Conservation (phyloP, 176 grass and related monocot genomes). For the Carex cristatella region DNA sequence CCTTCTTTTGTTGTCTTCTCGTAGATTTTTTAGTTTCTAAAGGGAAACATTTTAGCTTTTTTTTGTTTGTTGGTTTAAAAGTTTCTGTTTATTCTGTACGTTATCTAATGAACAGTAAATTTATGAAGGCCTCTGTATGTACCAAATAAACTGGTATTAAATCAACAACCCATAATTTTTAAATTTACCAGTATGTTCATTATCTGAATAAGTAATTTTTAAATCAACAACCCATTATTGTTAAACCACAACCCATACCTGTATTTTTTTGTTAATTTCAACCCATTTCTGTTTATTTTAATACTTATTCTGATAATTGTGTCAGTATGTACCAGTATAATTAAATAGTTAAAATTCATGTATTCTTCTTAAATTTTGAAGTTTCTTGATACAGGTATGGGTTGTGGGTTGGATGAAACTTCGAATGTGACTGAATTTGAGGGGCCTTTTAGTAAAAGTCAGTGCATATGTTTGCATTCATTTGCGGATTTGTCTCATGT, state of each 20-base stretch:
- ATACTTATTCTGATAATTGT: background rate
- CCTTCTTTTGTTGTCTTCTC: background rate
- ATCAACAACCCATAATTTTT: too few species aligned
- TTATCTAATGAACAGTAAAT: background rate
- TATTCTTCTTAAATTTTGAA: background rate
- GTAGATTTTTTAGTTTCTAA: background rate
- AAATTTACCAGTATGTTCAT: too few species aligned
- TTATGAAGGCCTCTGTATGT: background rate
- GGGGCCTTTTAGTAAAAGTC: slow-evolving; percentile 19
- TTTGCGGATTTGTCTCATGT: slow-evolving; percentile 82
- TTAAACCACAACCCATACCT: too few species aligned
- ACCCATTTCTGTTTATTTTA: too few species aligned
- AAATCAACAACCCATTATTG: too few species aligned
- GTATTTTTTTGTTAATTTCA: too few species aligned
- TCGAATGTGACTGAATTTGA: slow-evolving; percentile 9
- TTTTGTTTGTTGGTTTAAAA: too few species aligned
- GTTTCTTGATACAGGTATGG: slow-evolving; percentile 19
- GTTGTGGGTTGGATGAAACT: slow-evolving; percentile 13
- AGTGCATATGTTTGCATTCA: slow-evolving; percentile 59
- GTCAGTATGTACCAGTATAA: background rate
- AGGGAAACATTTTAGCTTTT: too few species aligned
- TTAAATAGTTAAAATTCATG: background rate
- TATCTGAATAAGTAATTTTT: too few species aligned
- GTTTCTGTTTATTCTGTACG: too few species aligned
- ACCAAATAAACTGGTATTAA: too few species aligned